Percentiles rank a stretch among this genome's conserved stretches.
Evolutionary conservation across 768 basidiomycete genomes (phyloP).

Genomic region (Daedaleopsis nitida): DNA sequence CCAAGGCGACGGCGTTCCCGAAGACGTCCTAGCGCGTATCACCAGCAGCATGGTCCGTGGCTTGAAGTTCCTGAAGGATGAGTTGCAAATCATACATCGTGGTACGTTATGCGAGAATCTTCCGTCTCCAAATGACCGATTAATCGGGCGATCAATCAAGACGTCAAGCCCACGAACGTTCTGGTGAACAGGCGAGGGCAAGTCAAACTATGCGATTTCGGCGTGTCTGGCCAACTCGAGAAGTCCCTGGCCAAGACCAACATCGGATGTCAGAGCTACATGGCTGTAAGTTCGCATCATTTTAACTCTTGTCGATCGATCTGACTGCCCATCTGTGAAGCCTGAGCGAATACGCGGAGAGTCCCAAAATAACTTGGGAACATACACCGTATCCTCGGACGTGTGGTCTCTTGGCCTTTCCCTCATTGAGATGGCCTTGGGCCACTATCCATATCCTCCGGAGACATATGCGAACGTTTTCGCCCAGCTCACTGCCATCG

Average conservation of each 20-base stretch:
- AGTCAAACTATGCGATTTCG: constrained; percentile 97
- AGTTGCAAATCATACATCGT: constrained; percentile 83
- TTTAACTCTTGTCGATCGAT: not conserved
- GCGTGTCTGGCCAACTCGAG: constrained; percentile 97
- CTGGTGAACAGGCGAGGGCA: constrained; percentile 87
- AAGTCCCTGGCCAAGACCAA: constrained; percentile 97
- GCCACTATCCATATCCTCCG: constrained; percentile 93
- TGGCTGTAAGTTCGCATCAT: constrained; percentile 80
- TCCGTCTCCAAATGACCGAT: not conserved
- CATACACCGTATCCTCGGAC: constrained; percentile 96
- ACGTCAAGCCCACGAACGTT: constrained; percentile 94
- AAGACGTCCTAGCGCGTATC: constrained; percentile 82
- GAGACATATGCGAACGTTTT: constrained; percentile 98
- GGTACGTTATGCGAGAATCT: constrained; percentile 37
- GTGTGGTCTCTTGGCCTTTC: constrained; percentile 97
- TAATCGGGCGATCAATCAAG: constrained; percentile 35
- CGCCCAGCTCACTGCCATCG: constrained; percentile 95
- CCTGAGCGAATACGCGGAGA: constrained; percentile 97
- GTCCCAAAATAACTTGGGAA: constrained; percentile 79
- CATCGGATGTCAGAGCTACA: constrained; percentile 98
- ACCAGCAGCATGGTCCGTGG: constrained; percentile 84
- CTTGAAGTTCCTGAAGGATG: constrained; percentile 93
- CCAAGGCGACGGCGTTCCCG: constrained; percentile 51
- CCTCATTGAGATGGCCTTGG: constrained; percentile 90
- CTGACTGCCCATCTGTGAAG: constrained; percentile 39